A percentile compares a stretch with the other conserved stretches of the same genome.
Conservation (phyloP, 768 basidiomycete species). For the Xerocomellus amylosporus region DNA sequence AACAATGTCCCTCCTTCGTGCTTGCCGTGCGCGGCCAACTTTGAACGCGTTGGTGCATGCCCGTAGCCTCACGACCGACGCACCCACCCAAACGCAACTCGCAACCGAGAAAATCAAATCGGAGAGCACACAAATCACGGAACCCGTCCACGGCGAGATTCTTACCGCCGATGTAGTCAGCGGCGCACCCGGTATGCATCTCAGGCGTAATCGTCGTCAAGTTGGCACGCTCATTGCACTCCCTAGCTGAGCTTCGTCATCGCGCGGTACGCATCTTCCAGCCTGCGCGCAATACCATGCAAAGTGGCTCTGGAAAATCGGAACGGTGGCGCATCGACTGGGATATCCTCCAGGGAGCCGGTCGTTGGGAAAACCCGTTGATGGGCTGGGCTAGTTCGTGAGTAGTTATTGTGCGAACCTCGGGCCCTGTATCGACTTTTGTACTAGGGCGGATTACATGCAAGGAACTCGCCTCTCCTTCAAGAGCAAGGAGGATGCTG, state of each 20-base stretch:
- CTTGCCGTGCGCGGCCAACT: constrained; percentile 33
- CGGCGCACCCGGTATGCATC: constrained; percentile 73
- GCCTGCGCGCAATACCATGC: constrained; percentile 92
- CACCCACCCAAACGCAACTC: constrained; percentile 22
- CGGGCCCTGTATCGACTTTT: background rate
- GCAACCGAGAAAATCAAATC: constrained; percentile 10
- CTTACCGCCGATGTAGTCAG: constrained; percentile 80
- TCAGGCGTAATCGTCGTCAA: background rate
- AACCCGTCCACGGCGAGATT: constrained; percentile 54
- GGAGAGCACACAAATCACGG: constrained; percentile 38
- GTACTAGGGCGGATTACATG: constrained; percentile 86
- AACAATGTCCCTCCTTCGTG: constrained; percentile 57
- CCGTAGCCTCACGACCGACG: constrained; percentile 23
- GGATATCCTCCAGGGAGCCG: constrained; percentile 84
- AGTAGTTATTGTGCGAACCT: constrained; percentile 32
- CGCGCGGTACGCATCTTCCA: constrained; percentile 90
- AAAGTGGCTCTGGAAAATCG: constrained; percentile 83
- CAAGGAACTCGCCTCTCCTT: constrained; percentile 86
- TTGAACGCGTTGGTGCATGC: constrained; percentile 10
- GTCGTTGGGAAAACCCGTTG: constrained; percentile 96
- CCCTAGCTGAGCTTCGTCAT: constrained; percentile 74
- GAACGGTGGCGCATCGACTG: constrained; percentile 94
- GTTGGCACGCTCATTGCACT: background rate
- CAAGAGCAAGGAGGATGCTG: constrained; percentile 82
- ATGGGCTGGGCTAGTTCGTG: constrained; percentile 98